phyloP scores from a whole-genome alignment of 257 asterid genomes.

The Solanum piurae region DNA sequence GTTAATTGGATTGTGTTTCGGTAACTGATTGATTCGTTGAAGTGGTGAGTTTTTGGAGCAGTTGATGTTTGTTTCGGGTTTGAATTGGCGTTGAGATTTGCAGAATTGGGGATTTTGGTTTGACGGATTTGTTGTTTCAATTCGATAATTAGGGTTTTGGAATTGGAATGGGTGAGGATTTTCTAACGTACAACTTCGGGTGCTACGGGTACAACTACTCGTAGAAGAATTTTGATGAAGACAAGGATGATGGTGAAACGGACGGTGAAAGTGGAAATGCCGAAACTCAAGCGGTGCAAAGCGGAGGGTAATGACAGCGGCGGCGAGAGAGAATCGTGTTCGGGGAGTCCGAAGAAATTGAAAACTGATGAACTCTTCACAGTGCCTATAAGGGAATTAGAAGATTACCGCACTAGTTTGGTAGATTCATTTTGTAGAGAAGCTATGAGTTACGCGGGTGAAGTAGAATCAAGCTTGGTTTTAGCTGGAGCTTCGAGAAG shows the following conservation, averaged over 20 bases:
- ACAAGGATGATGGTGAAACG: constrained; percentile 25
- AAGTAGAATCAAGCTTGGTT: constrained; percentile 7
- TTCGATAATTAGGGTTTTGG: constrained; percentile 1
- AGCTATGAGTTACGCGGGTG: constrained; percentile 12
- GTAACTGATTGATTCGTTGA: neutral
- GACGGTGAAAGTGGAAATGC: constrained; percentile 35
- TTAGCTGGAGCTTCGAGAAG: neutral
- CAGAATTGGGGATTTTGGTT: neutral
- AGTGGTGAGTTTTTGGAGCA: constrained; percentile 15
- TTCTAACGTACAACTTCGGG: neutral
- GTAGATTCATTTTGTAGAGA: constrained; percentile 19
- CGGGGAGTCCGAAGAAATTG: constrained; percentile 4
- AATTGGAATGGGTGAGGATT: neutral
- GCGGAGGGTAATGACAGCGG: constrained; percentile 18
- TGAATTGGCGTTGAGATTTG: neutral
- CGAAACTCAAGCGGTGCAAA: constrained; percentile 61
- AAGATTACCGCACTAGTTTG: constrained; percentile 21
- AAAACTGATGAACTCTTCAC: constrained; percentile 11
- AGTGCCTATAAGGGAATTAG: constrained; percentile 43
- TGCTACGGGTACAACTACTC: neutral
- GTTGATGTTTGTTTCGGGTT: neutral
- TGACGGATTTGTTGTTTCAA: neutral
- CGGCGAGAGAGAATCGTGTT: constrained; percentile 21
- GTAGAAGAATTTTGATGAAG: neutral
- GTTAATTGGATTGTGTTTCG: constrained; percentile 7